Conservation (phyloP, 768 basidiomycete genomes). For the Agrocybe pediades region DNA sequence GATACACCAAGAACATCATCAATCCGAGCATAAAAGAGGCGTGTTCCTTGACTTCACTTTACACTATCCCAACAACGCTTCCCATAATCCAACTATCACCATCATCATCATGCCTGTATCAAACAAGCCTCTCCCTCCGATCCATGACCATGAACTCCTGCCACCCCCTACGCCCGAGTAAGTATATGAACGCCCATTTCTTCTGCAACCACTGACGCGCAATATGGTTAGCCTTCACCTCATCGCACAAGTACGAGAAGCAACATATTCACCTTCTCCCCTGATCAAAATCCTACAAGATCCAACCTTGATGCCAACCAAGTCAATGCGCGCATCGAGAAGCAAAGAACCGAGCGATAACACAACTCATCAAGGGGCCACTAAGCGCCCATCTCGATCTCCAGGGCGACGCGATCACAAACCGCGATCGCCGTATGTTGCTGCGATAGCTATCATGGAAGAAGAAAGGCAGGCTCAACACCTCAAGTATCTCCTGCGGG, state of each 20-base stretch:
- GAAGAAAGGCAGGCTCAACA: conserved; percentile 60
- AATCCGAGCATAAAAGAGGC: too few relatives aligned
- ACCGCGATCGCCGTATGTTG: conserved; percentile 34
- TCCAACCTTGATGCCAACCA: conserved; percentile 17
- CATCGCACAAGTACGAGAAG: conserved; percentile 22
- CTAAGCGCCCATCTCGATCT: conserved; percentile 37
- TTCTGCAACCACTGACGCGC: not conserved
- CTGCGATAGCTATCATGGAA: conserved; percentile 44
- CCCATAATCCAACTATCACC: not conserved
- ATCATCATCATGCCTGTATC: conserved; percentile 18
- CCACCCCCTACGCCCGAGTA: conserved; percentile 3
- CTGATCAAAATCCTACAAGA: conserved; percentile 23
- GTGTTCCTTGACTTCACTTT: too few relatives aligned
- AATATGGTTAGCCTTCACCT: conserved; percentile 13
- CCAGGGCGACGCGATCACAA: conserved; percentile 32
- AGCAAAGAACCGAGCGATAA: conserved; percentile 8
- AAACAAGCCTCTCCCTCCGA: conserved; percentile 21
- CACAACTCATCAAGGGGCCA: too few relatives aligned
- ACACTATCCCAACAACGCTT: not conserved
- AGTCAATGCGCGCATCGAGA: conserved; percentile 4
- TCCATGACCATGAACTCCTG: conserved; percentile 5
- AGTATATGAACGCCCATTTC: conserved; percentile 9
- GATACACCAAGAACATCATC: too few relatives aligned
- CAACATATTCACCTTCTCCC: conserved; percentile 26
- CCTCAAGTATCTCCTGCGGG: conserved; percentile 53